Percentiles rank a stretch among this genome's conserved stretches.
phyloP scores from a whole-genome alignment of 192 early-diverging fungal genomes.

The Nowakowskiella sp. region DNA sequence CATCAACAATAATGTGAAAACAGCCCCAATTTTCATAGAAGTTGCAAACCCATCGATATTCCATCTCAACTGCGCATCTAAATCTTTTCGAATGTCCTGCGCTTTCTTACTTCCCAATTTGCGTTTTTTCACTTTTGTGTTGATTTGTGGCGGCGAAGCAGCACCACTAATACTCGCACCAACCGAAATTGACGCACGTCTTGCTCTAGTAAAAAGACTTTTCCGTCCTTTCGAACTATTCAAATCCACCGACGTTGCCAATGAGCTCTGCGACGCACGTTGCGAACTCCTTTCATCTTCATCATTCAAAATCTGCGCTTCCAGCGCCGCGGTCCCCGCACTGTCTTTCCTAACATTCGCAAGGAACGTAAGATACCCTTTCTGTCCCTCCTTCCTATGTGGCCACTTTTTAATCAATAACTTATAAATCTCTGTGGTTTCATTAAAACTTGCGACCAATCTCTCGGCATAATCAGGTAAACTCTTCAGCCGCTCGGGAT shows the following conservation, averaged over 20 bases:
- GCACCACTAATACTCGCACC: neutral
- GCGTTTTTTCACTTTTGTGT: neutral
- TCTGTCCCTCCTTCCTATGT: neutral
- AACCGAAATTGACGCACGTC: neutral
- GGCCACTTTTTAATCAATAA: neutral
- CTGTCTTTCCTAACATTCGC: neutral
- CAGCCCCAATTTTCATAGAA: neutral
- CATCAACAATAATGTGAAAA: neutral
- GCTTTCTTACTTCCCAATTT: neutral
- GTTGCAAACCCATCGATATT: neutral
- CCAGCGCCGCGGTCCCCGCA: neutral
- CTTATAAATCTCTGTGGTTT: neutral
- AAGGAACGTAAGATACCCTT: neutral
- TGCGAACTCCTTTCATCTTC: neutral
- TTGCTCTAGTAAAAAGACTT: neutral
- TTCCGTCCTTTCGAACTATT: neutral
- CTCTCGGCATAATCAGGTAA: neutral
- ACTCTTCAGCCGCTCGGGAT: neutral
- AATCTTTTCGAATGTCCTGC: neutral
- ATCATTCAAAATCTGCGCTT: neutral
- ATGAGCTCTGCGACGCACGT: neutral
- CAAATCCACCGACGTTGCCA: neutral
- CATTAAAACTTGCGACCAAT: neutral
- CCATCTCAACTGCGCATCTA: neutral
- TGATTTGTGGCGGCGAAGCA: neutral